These are phyloP conservation scores for Tilletia indica DNA, from an alignment of 1,284 basidiomycete genomes.

Conservation along the genomic window DNA sequence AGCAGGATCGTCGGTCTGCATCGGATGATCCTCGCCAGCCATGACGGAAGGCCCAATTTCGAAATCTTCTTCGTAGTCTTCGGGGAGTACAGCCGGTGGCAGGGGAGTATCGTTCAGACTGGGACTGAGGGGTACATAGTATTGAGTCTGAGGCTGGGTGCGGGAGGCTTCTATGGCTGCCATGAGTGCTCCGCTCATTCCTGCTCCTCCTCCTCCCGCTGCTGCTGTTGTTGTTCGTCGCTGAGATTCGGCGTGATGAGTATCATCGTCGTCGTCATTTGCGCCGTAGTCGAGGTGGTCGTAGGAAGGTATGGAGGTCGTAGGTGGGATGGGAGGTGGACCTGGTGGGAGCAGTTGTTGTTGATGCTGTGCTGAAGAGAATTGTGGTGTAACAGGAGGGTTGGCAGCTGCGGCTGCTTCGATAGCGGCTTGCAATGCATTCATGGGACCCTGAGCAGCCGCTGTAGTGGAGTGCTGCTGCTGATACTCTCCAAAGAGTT, in stretches of 20 bases:
- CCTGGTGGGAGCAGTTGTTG: background rate
- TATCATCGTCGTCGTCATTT: background rate
- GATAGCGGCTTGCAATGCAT: background rate
- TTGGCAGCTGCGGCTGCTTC: background rate
- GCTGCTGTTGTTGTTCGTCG: too few relatives aligned
- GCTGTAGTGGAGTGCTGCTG: too few relatives aligned
- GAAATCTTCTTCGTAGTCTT: background rate
- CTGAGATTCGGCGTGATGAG: too few relatives aligned
- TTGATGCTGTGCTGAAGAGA: background rate
- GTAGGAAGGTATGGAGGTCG: background rate
- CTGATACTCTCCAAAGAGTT: too few relatives aligned
- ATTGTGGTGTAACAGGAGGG: too few relatives aligned
- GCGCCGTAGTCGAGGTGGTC: background rate
- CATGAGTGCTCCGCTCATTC: background rate
- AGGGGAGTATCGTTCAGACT: background rate
- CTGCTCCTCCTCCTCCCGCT: background rate
- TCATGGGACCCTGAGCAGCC: too few relatives aligned
- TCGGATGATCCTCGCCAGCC: background rate
- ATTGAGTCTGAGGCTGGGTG: background rate
- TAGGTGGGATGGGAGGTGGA: background rate
- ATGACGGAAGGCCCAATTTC: background rate
- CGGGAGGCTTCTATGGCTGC: conserved; percentile 1
- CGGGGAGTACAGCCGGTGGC: background rate
- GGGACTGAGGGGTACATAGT: conserved; percentile 6
- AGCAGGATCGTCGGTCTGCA: background rate